Percentiles rank a stretch among this genome's conserved stretches.
Evolutionary conservation across 257 asterid genomes (phyloP).

Genomic region (Solanum chiquidenum): DNA sequence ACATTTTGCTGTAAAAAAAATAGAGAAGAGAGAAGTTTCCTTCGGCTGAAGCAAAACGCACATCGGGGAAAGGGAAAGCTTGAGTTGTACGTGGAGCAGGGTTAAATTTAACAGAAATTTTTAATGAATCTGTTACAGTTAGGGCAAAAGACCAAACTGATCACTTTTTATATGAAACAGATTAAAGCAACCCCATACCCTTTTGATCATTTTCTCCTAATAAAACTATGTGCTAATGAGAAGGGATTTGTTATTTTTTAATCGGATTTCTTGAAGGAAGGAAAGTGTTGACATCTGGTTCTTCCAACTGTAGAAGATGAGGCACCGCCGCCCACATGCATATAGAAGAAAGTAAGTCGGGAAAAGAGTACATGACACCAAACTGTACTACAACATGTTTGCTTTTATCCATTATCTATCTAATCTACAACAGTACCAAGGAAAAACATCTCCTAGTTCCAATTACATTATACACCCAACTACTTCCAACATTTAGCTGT

Average conservation of each 20-base stretch:
- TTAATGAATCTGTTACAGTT: no score
- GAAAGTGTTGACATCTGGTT: slow-evolving; percentile 34
- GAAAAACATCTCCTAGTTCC: neutral
- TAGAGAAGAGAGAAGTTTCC: no score
- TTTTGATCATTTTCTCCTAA: no score
- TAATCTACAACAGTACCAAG: neutral
- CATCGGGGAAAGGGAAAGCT: no score
- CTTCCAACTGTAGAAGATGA: slow-evolving; percentile 77
- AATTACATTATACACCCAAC: neutral
- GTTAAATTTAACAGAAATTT: no score
- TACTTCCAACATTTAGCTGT: slow-evolving; percentile 1
- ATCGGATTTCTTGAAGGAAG: slow-evolving; percentile 36
- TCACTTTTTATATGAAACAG: no score
- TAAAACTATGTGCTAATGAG: neutral
- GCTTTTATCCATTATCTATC: neutral
- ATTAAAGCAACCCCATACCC: no score
- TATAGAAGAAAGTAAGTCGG: neutral
- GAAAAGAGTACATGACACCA: neutral
- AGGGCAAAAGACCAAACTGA: no score
- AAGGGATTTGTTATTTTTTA: slow-evolving; percentile 9
- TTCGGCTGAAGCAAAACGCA: no score
- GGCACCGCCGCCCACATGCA: neutral
- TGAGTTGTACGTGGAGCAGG: no score
- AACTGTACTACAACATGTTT: neutral
- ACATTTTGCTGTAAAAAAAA: no score